Conservation (phyloP, 192 early-diverging fungal genomes). For the Entomortierella lignicola region DNA sequence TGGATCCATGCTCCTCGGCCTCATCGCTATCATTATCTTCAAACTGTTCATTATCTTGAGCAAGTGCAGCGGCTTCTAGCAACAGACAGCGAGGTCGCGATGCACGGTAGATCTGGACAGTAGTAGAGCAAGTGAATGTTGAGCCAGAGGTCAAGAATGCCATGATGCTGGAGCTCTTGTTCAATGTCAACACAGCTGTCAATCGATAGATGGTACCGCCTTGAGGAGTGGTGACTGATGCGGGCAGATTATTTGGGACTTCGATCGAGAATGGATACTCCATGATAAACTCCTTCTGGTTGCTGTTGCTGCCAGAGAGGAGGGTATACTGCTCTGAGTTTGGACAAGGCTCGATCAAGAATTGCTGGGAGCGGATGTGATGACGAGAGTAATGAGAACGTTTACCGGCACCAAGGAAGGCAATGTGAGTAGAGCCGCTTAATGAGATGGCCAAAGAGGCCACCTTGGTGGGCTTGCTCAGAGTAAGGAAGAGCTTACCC, state of each 20-base stretch:
- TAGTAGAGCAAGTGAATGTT: slow-evolving; percentile 16
- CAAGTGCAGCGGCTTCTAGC: background rate
- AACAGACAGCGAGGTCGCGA: slow-evolving; percentile 17
- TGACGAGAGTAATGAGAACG: slow-evolving; percentile 49
- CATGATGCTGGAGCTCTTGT: slow-evolving; percentile 41
- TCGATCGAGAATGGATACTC: slow-evolving; percentile 38
- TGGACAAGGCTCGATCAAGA: slow-evolving; percentile 32
- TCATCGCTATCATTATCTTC: slow-evolving; percentile 14
- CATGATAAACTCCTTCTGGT: background rate
- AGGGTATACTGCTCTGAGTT: slow-evolving; percentile 34
- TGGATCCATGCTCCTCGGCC: background rate
- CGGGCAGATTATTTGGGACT: slow-evolving; percentile 37
- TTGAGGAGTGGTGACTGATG: slow-evolving; percentile 43
- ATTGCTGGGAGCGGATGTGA: slow-evolving; percentile 36
- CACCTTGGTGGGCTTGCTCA: slow-evolving; percentile 39
- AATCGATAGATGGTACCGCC: slow-evolving; percentile 51
- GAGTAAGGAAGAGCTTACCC: slow-evolving; percentile 27
- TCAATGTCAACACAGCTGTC: slow-evolving; percentile 38
- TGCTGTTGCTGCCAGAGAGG: slow-evolving; percentile 9
- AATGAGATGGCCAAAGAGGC: slow-evolving; percentile 28
- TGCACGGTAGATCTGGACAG: slow-evolving; percentile 40
- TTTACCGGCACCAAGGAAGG: slow-evolving; percentile 45
- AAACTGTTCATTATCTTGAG: background rate
- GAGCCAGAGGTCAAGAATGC: slow-evolving; percentile 36
- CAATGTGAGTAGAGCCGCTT: slow-evolving; percentile 49